These are phyloP conservation scores for Lactarius pseudohatsudake DNA, from an alignment of 768 basidiomycete species.

Conservation along the genomic window DNA sequence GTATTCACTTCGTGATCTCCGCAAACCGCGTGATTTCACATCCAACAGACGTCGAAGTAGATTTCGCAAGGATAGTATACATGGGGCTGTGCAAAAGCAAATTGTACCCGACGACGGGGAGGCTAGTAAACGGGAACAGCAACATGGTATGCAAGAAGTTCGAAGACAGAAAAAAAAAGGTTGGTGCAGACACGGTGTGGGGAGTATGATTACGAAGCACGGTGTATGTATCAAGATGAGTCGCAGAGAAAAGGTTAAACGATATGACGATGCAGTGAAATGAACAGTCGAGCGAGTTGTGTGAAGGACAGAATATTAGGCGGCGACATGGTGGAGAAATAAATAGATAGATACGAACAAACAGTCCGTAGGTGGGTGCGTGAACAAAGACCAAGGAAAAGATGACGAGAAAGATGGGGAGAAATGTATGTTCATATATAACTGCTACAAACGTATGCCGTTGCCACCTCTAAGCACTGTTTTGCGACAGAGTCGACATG, in stretches of 20 bases:
- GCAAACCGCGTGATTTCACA: slow-evolving; percentile 9
- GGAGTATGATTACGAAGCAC: slow-evolving; percentile 32
- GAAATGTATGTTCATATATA: slow-evolving; percentile 32
- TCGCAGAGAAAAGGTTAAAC: slow-evolving; percentile 25
- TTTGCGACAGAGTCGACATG: slow-evolving; percentile 27
- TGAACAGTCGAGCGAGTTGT: slow-evolving; percentile 22
- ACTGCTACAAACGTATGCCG: slow-evolving; percentile 31
- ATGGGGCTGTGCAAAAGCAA: slow-evolving; percentile 31
- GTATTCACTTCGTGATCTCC: slow-evolving; percentile 18
- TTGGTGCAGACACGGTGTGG: slow-evolving; percentile 30
- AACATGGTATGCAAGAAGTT: slow-evolving; percentile 37
- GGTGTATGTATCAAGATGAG: slow-evolving; percentile 29
- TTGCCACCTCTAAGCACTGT: slow-evolving; percentile 28
- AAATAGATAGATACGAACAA: slow-evolving; percentile 30
- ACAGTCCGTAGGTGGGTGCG: slow-evolving; percentile 25
- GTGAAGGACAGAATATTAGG: slow-evolving; percentile 28
- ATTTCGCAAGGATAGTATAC: slow-evolving; percentile 34
- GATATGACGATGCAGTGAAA: slow-evolving; percentile 27
- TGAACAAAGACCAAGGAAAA: slow-evolving; percentile 27
- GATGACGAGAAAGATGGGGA: slow-evolving; percentile 26
- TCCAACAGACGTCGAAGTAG: slow-evolving; percentile 25
- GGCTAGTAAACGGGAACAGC: slow-evolving; percentile 31
- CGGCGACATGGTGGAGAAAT: slow-evolving; percentile 21
- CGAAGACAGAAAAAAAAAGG: slow-evolving; percentile 27
- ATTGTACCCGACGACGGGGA: slow-evolving; percentile 35